Evolutionary conservation across 1,284 basidiomycete genomes (phyloP).

Genomic region (Trichosporon sp.): DNA sequence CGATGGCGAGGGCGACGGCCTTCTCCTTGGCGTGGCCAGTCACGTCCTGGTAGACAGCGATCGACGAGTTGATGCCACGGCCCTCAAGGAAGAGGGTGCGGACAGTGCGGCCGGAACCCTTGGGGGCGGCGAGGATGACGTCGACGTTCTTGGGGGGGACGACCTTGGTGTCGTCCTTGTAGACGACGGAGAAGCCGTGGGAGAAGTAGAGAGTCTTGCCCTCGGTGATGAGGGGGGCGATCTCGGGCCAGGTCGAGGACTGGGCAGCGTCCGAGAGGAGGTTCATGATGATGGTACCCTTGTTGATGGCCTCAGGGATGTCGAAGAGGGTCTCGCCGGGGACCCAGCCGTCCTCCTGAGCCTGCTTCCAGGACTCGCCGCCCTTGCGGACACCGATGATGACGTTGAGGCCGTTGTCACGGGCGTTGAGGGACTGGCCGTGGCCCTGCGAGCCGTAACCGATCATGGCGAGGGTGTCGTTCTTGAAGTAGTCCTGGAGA

Average conservation of each 20-base stretch:
- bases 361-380: slow-evolving; percentile 91
- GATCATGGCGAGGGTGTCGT: slow-evolving; percentile 97
- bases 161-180: slow-evolving; percentile 95
- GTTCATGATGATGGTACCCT: slow-evolving; percentile 99
- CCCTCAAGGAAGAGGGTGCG: slow-evolving; percentile 99
- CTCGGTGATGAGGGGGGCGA: slow-evolving; percentile 92
- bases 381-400: slow-evolving; percentile 97
- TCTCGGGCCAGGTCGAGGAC: slow-evolving; percentile 82
- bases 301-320: slow-evolving; percentile 94
- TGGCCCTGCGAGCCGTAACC: slow-evolving; percentile 98
- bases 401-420: slow-evolving; percentile 98
- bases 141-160: slow-evolving; percentile 89
- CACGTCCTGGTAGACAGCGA: slow-evolving; percentile 67
- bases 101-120: slow-evolving; percentile 97
- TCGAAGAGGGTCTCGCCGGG: slow-evolving; percentile 97
- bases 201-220: slow-evolving; percentile 99
- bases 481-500: slow-evolving; percentile 98
- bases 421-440: slow-evolving; percentile 96
- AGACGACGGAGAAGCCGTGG: slow-evolving; percentile 98
- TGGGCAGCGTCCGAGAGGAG: slow-evolving; percentile 97
- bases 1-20: slow-evolving; percentile 91
- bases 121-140: slow-evolving; percentile 98
- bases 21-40: slow-evolving; percentile 97
- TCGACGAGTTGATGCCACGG: slow-evolving; percentile 60
- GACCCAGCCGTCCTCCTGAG: slow-evolving; percentile 95